Base-by-base conservation (phyloP, 352 stramenopile species). In the Globisporangium rhizosaccharum region DNA sequence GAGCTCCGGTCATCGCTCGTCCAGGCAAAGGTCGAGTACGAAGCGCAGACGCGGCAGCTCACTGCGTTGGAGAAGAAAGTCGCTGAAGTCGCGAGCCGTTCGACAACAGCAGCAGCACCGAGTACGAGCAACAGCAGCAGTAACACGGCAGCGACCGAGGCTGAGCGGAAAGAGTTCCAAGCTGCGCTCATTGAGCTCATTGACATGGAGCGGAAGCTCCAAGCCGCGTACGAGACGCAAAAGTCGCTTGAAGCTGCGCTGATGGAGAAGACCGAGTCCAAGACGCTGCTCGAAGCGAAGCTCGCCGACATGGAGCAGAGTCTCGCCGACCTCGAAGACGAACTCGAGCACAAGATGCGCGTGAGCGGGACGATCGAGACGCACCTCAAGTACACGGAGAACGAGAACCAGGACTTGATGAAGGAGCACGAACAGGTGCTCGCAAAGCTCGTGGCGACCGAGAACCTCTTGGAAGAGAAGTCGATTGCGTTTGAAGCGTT, bases 141-240 rank as follows among this genome's bases (percentile, higher is more conserved):
- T 3, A 76, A 61, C 28, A 70, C 44, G 11, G 65, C 62, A 3
- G 66, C 73, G 10, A 65, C 77, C 3, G 76, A 87, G 11, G 61
- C 71, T n/a, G 74, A 87, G 44, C 74, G 75, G 12, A 78, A 80
- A 11, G 76, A 87, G 63, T 85, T 83, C 18, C 74, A 87, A 46
- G 63, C 70, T 1, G 75, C 76, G 45, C 61, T 87, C 58, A 85
- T 83, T 42, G 76, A 87, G 49, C 72, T 87, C 62, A 85, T 87
- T 37, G 74, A 81, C 39, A 84, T 87, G 75, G 76, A 87, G 51
- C 70, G 78, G 48, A 87, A 85, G 47, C 71, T 87, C 15, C 76
- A 87, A 53, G 65, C 74, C 5, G 76, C 75, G 8, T 87, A 87
- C 53, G 76, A 84, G 65, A 76, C 71, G 20, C 78, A 85, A 26